Evolutionary conservation across 2,329 filamentous ascomycete genomes (phyloP).

Genomic region (Fusarium succisae): DNA sequence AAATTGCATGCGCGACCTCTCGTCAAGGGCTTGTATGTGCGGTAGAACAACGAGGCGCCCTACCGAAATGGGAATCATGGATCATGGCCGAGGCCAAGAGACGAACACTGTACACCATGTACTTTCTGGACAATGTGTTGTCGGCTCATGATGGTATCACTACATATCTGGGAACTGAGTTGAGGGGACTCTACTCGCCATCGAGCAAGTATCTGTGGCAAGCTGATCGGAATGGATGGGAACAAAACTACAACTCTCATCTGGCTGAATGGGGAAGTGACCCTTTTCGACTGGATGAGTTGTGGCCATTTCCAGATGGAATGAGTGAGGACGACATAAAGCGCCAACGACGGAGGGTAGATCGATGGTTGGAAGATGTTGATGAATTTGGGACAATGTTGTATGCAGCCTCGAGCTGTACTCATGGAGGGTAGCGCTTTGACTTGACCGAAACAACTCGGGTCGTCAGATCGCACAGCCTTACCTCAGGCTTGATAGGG

Average conservation of each 20-base stretch:
- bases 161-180: slow-evolving; percentile 59
- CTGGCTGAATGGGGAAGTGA: slow-evolving; percentile 54
- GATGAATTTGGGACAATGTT: slow-evolving; percentile 66
- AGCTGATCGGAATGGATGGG: slow-evolving; percentile 53
- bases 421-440: slow-evolving; percentile 47
- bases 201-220: slow-evolving; percentile 56
- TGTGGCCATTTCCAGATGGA: slow-evolving; percentile 55
- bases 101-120: slow-evolving; percentile 61
- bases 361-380: slow-evolving; percentile 59
- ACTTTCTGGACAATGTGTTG: slow-evolving; percentile 62
- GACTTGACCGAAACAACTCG: not conserved
- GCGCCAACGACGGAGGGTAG: slow-evolving; percentile 51
- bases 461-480: not conserved
- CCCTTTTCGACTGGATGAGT: slow-evolving; percentile 57
- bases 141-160: slow-evolving; percentile 54
- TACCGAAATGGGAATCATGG: slow-evolving; percentile 64
- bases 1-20: slow-evolving; percentile 55
- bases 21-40: slow-evolving; percentile 55
- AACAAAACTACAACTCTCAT: slow-evolving; percentile 53
- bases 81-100: slow-evolving; percentile 62
- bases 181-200: slow-evolving; percentile 55
- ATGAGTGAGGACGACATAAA: slow-evolving; percentile 44
- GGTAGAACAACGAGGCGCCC: slow-evolving; percentile 50
- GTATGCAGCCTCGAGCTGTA: slow-evolving; percentile 58
- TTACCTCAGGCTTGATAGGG: not conserved